Evolutionary conservation across 2,329 filamentous ascomycete genomes (phyloP), one percentile per base, ranked within the genome.

Genomic region (Pseudogymnoascus sp.): DNA sequence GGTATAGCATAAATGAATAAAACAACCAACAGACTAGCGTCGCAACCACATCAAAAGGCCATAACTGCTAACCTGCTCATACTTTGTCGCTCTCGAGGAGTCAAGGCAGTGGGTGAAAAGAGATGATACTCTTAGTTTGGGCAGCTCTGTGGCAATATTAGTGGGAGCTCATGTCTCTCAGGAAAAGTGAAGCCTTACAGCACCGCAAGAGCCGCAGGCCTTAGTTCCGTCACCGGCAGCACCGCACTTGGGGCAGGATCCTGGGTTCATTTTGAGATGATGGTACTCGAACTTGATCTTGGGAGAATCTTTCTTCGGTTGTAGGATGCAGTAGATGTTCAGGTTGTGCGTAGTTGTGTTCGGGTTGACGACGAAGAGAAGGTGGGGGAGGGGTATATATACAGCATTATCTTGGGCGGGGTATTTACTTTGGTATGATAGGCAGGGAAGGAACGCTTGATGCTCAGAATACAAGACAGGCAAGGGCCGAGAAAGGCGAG

Each of bases 31-130:
- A 57, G 28, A 57, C 51, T 21, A 34, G 11, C 51, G 28, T 57
- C 51, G 51, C 51, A 57, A 34, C 28, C 51, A 34, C n/a, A 36
- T 57, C 51, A 36, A 19, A 57, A 36, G 31, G 10, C 65, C 62
- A 64, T 14, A 68, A 66, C 62, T 62, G 64, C 23, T 43, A 57
- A 60, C 31, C 72, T 77, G 78, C 77, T 79, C 77, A 68, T 34
- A 34, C 25, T 57, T 57, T 57, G 51, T 57, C 51, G 51, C 28
- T 57, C 28, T 57, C 16, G 51, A 57, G 51, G 51, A 57, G 25
- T 7, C 5, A 57, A 57, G 28, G 6, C 51, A 34, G 51, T 19
- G 48, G 14, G 10, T 34, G 51, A 21, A 57, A 54, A 57, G 28
- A 57, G 51, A 57, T 34, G 14, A 57, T 57, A 21, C 51, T 57